Base-by-base conservation (phyloP, 2,329 filamentous ascomycete species). In the Rhynchosporium secalis region DNA sequence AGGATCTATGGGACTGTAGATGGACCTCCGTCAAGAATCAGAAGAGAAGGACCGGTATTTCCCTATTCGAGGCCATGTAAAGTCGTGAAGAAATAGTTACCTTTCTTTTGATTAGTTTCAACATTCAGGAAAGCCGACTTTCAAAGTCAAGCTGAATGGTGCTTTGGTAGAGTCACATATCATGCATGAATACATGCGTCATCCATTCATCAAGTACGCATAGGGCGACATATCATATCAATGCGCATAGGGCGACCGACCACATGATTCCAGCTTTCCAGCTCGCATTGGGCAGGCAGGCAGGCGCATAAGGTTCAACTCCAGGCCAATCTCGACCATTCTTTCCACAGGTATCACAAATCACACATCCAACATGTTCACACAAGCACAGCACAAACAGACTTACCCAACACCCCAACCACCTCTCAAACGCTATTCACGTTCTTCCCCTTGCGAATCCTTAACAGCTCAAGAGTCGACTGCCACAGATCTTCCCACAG, bases 401-500 rank as follows among this genome's bases (percentile, higher is more conserved):
- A 20, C 20, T 20, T 20, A 20, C 20, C 20, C 20, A 20, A 1
- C 20, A 52, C 31, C 47, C 9, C 48, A n/a, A 29, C 29, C 29
- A 20, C 9, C 20, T 2, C 13, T 29, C 38, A 28, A 43, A 55
- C 51, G 29, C 31, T 4, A 10, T 55, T 2, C 38, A 38, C 36
- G 8, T 13, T 55, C 38, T 13, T 55, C 36, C 20, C 43, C 38
- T 55, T 43, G 26, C 29, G 41, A n/a, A 55, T 55, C 36, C 51
- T 26, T 12, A 43, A 7, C 2, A 29, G 5, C 9, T 55, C 51
- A 26, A 55, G 36, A 6, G 36, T 41, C 20, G 36, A 15, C 7
- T 46, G 41, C 43, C 55, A 57, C 6, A 57, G n/a, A 33, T 57
- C 55, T 7, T 57, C 40, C 55, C 55, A 57, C 26, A 47, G 15